A percentile compares a stretch with the other conserved stretches of the same genome.
phyloP scores from a whole-genome alignment of 441 rosid genomes.

The Arabidopsis lyrata region DNA sequence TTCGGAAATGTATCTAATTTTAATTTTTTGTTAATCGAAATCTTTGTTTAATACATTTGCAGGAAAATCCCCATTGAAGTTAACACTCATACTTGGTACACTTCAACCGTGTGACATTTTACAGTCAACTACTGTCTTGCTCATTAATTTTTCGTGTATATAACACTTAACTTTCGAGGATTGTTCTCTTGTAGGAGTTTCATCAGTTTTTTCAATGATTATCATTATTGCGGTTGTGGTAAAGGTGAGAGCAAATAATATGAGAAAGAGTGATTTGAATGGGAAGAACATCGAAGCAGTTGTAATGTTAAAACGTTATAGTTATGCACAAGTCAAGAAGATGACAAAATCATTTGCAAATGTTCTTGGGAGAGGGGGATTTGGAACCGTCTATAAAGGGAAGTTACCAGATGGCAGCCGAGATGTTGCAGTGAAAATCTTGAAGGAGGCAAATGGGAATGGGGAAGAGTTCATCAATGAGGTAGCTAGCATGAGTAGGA shows the following conservation, averaged over 20 bases:
- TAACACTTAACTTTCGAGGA: slow-evolving; percentile 5
- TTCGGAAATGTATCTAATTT: not conserved
- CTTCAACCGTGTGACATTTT: slow-evolving; percentile 1
- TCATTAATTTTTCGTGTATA: not conserved
- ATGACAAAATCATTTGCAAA: slow-evolving; percentile 44
- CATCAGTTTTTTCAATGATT: not conserved
- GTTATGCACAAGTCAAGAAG: slow-evolving; percentile 39
- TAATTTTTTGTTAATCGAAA: not conserved
- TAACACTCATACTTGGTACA: slow-evolving; percentile 24
- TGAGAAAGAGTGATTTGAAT: slow-evolving; percentile 13
- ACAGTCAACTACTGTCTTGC: not conserved
- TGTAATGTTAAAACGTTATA: slow-evolving; percentile 15
- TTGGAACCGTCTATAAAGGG: slow-evolving; percentile 51
- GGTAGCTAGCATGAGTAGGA: slow-evolving; percentile 51
- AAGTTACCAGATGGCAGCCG: slow-evolving; percentile 28
- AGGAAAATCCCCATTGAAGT: slow-evolving; percentile 6
- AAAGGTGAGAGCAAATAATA: slow-evolving; percentile 8
- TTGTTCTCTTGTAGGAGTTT: slow-evolving; percentile 23
- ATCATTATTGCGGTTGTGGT: slow-evolving; percentile 4
- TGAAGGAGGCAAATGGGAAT: slow-evolving; percentile 22
- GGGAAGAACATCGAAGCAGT: slow-evolving; percentile 14
- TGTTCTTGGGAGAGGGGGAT: slow-evolving; percentile 51
- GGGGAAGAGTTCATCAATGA: slow-evolving; percentile 53
- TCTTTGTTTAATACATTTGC: slow-evolving; percentile 6
- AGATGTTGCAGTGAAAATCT: slow-evolving; percentile 48